These are phyloP conservation scores for Trichoderma koningii DNA, from an alignment of 2,329 filamentous ascomycete genomes.

Conservation along the genomic window DNA sequence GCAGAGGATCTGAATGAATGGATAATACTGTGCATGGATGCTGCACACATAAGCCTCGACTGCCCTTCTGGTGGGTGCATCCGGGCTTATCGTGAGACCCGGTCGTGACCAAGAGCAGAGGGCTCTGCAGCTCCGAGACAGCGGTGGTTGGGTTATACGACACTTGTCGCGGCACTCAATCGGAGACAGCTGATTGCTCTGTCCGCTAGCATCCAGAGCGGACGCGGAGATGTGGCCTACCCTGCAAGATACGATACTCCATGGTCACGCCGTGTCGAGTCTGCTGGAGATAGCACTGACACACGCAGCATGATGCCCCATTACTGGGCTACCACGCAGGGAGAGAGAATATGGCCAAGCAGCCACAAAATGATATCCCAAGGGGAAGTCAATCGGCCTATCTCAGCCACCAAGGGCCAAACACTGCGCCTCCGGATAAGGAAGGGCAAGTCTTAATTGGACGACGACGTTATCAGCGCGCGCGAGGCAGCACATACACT, in stretches of 20 bases:
- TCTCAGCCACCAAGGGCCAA: constrained; percentile 7
- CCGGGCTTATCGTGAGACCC: constrained; percentile 8
- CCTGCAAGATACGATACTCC: background rate
- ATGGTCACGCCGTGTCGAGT: constrained; percentile 3
- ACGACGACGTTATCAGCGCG: background rate
- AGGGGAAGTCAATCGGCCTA: background rate
- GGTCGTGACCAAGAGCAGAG: background rate
- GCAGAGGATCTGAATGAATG: too few relatives aligned
- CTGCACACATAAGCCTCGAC: too few relatives aligned
- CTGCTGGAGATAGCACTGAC: constrained; percentile 12
- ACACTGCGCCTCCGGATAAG: constrained; percentile 20
- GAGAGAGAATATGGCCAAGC: background rate
- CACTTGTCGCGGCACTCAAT: background rate
- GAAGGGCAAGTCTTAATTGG: constrained; percentile 17
- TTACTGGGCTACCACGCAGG: background rate
- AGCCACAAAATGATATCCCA: background rate
- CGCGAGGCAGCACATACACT: background rate
- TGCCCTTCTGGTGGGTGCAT: background rate
- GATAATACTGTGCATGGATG: too few relatives aligned
- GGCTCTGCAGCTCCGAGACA: background rate
- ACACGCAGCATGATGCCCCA: background rate
- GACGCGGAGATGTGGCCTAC: background rate
- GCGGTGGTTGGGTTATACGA: background rate
- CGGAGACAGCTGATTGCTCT: constrained; percentile 7
- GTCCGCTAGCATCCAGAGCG: background rate